Evolutionary conservation across 1,139 yeast genomes (phyloP).

Genomic region (Yamadazyma mexicana): DNA sequence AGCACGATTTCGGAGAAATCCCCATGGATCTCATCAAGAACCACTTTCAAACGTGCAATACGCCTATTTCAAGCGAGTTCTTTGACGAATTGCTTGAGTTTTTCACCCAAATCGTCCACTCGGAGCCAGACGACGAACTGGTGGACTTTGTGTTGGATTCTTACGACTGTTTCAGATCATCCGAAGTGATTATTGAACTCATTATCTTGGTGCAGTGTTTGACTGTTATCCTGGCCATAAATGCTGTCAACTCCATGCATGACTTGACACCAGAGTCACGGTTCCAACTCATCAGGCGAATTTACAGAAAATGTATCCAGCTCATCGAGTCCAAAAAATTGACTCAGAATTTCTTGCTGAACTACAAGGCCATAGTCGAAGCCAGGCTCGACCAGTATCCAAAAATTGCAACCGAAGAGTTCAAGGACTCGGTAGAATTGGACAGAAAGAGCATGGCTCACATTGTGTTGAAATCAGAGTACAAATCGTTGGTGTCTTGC

Average conservation of each 20-base stretch:
- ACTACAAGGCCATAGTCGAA: slow-evolving; percentile 32
- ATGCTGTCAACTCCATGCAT: slow-evolving; percentile 31
- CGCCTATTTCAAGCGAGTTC: slow-evolving; percentile 18
- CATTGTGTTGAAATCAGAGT: slow-evolving; percentile 56
- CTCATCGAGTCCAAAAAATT: slow-evolving; percentile 41
- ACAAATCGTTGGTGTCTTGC: slow-evolving; percentile 46
- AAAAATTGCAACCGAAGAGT: slow-evolving; percentile 24
- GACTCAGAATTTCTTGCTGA: slow-evolving; percentile 33
- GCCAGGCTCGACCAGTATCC: slow-evolving; percentile 45
- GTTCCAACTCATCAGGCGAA: slow-evolving; percentile 40
- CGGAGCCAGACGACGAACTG: slow-evolving; percentile 46
- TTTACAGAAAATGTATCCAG: slow-evolving; percentile 48
- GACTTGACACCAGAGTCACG: slow-evolving; percentile 26
- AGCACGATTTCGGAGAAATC: slow-evolving; percentile 80
- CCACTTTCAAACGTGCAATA: slow-evolving; percentile 21
- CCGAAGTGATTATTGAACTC: slow-evolving; percentile 59
- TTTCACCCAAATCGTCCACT: slow-evolving; percentile 22
- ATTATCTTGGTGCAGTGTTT: slow-evolving; percentile 53
- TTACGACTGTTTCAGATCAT: slow-evolving; percentile 60
- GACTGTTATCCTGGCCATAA: slow-evolving; percentile 40
- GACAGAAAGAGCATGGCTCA: slow-evolving; percentile 45
- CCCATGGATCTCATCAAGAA: slow-evolving; percentile 41
- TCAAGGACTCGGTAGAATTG: slow-evolving; percentile 10
- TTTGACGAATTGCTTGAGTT: slow-evolving; percentile 32
- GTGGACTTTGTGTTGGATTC: slow-evolving; percentile 49